Percentiles rank a stretch among this genome's conserved stretches.
phyloP scores from a whole-genome alignment of 805 yeast species.

The Sporopachydermia quercuum region DNA sequence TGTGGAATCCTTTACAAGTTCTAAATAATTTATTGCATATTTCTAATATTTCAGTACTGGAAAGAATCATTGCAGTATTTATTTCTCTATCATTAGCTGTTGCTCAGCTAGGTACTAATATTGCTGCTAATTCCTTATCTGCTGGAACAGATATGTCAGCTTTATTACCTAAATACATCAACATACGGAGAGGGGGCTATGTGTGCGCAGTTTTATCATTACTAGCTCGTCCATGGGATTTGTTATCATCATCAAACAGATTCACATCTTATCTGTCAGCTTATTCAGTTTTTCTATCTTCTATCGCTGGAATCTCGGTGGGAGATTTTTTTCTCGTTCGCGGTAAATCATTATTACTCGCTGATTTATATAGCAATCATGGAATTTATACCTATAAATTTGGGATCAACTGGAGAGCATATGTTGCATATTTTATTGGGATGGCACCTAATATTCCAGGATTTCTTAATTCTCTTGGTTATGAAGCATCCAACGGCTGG shows the following conservation, averaged over 20 bases:
- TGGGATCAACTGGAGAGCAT: constrained; percentile 30
- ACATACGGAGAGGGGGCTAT: constrained; percentile 24
- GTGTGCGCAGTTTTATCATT: constrained; percentile 22
- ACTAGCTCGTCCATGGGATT: constrained; percentile 24
- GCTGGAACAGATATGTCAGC: constrained; percentile 35
- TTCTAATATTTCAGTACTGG: too few species aligned
- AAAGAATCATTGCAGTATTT: constrained; percentile 27
- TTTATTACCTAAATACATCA: constrained; percentile 29
- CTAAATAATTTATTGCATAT: constrained; percentile 21
- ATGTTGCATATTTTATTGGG: constrained; percentile 28
- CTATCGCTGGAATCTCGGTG: constrained; percentile 23
- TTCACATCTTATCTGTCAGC: constrained; percentile 24
- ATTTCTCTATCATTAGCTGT: constrained; percentile 23
- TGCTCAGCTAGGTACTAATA: constrained; percentile 30
- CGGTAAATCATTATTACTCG: constrained; percentile 25
- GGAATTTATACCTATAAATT: constrained; percentile 15
- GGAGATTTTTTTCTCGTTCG: constrained; percentile 23
- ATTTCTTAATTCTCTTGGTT: constrained; percentile 28
- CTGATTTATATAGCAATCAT: constrained; percentile 20
- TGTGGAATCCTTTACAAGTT: constrained; percentile 30
- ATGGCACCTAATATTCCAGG: constrained; percentile 30
- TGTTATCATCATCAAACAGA: constrained; percentile 17
- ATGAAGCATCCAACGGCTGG: constrained; percentile 27
- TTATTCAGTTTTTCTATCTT: constrained; percentile 22
- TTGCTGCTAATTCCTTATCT: constrained; percentile 32